These are phyloP conservation scores for Macrolepiota albuminosa DNA, from an alignment of 768 basidiomycete genomes.

Conservation along the genomic window DNA sequence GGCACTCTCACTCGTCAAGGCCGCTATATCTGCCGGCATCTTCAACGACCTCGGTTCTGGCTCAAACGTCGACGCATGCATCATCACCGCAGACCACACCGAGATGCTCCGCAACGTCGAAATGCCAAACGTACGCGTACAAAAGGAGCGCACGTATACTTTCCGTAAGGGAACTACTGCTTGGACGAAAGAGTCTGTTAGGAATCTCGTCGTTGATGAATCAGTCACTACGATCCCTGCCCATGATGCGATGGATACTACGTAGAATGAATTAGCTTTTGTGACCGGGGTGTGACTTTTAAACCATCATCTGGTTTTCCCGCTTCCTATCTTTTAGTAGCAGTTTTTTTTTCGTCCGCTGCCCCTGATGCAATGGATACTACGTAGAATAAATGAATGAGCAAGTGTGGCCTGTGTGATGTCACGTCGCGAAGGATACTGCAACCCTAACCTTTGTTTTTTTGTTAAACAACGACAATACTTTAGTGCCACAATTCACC, in stretches of 20 bases:
- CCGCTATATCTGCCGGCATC: slow-evolving; percentile 91
- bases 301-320: not conserved
- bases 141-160: slow-evolving; percentile 66
- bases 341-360: too few species aligned
- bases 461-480: too few species aligned
- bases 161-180: slow-evolving; percentile 89
- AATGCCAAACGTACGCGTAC: slow-evolving; percentile 81
- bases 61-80: slow-evolving; percentile 96
- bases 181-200: slow-evolving; percentile 77
- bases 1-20: slow-evolving; percentile 77
- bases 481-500: too few species aligned
- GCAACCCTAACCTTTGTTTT: too few species aligned
- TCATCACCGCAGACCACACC: slow-evolving; percentile 82
- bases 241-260: slow-evolving; percentile 80
- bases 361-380: slow-evolving; percentile 79
- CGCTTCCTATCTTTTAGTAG: too few species aligned
- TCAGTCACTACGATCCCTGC: slow-evolving; percentile 46
- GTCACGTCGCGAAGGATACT: too few species aligned
- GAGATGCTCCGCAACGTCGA: slow-evolving; percentile 94
- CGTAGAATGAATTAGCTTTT: slow-evolving; percentile 41
- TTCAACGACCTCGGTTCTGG: slow-evolving; percentile 99
- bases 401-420: too few species aligned
- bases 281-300: too few species aligned
- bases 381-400: slow-evolving; percentile 31
- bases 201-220: slow-evolving; percentile 69